Conservation (phyloP, 208 protist genomes). For the Wallacemonas sp. region DNA sequence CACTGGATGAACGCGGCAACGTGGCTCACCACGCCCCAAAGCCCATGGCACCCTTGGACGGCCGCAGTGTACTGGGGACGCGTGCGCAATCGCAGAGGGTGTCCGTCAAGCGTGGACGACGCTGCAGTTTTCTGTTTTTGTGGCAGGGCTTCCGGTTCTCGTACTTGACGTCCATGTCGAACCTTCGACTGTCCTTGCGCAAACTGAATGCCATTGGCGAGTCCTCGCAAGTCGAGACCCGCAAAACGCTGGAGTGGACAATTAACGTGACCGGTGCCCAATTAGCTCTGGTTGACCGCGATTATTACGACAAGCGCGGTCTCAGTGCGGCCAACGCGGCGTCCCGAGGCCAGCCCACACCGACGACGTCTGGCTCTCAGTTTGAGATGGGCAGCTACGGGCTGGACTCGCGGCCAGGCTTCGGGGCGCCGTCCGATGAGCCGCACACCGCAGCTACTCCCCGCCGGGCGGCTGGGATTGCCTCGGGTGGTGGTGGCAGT, state of each 20-base stretch:
- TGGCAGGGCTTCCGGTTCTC: constrained; percentile 65
- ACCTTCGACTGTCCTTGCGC: constrained; percentile 70
- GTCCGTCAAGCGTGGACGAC: constrained; percentile 5
- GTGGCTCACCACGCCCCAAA: constrained; percentile 7
- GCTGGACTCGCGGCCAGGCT: neutral
- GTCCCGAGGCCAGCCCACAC: too few species aligned
- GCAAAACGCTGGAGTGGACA: constrained; percentile 47
- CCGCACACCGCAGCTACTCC: too few species aligned
- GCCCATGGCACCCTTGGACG: neutral
- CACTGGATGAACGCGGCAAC: constrained; percentile 7
- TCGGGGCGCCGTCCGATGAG: too few species aligned
- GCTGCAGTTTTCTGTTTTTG: constrained; percentile 64
- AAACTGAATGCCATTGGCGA: constrained; percentile 59
- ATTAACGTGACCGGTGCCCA: constrained; percentile 65
- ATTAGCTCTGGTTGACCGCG: constrained; percentile 81
- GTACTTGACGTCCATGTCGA: constrained; percentile 82
- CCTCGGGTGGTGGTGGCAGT: too few species aligned
- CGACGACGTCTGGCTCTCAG: neutral
- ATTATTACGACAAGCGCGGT: constrained; percentile 74
- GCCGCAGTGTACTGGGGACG: neutral
- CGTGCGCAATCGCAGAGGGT: neutral
- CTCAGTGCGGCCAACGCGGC: constrained; percentile 21
- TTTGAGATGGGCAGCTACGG: neutral
- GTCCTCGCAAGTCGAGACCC: constrained; percentile 22
- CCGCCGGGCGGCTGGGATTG: too few species aligned